Evolutionary conservation across 306 rosid species (phyloP).

Genomic region (Crotalaria pallida): DNA sequence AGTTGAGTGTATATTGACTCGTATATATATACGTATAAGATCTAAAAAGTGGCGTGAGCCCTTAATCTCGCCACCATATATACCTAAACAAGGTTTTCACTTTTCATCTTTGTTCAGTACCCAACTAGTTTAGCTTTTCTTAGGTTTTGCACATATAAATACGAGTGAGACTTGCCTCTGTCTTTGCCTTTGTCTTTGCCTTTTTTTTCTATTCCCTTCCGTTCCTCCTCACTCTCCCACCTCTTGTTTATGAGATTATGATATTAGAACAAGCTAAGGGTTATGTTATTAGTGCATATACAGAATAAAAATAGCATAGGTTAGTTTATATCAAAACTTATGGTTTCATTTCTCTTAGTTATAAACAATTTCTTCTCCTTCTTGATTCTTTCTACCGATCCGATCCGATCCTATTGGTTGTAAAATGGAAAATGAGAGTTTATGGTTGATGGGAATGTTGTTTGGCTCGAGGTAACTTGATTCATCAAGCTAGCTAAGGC

Average conservation of each 20-base stretch:
- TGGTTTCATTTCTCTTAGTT: not conserved
- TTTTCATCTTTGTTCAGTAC: too few relatives aligned
- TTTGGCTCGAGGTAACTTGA: conserved; percentile 52
- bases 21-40: too few relatives aligned
- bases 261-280: not conserved
- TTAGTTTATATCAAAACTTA: not conserved
- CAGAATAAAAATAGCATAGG: not conserved
- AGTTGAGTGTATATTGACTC: too few relatives aligned
- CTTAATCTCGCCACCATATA: not conserved
- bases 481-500: too few relatives aligned
- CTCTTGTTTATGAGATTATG: not conserved
- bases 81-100: too few relatives aligned
- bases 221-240: not conserved
- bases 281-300: not conserved
- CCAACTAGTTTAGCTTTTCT: too few relatives aligned
- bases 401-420: not conserved
- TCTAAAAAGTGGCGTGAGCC: not conserved
- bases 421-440: conserved; percentile 29
- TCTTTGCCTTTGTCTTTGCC: not conserved
- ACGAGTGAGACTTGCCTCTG: not conserved
- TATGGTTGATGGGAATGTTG: conserved; percentile 59
- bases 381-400: not conserved
- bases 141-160: not conserved
- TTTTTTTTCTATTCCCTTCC: not conserved
- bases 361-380: not conserved